These are phyloP conservation scores for Stemphylium lycopersici DNA, from an alignment of 2,329 filamentous ascomycete species.

Conservation along the genomic window DNA sequence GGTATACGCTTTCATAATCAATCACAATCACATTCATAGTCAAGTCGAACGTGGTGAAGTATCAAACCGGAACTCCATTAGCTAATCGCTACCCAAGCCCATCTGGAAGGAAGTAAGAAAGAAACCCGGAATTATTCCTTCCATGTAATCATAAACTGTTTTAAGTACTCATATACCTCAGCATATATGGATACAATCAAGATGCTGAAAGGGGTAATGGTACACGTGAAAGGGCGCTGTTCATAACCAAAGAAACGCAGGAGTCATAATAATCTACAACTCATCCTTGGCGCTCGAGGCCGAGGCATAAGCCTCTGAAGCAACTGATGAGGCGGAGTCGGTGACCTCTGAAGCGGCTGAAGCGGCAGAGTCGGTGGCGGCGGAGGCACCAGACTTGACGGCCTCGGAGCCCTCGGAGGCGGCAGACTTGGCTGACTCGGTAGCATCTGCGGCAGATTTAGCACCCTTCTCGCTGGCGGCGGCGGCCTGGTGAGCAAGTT, in stretches of 20 bases:
- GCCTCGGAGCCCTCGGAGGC: slow-evolving; percentile 44
- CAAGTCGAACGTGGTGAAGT: slow-evolving; percentile 14
- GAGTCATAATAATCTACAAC: slow-evolving; percentile 64
- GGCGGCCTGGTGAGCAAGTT: slow-evolving; percentile 50
- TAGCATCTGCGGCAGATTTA: slow-evolving; percentile 44
- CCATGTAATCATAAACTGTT: slow-evolving; percentile 33
- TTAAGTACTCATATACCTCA: slow-evolving; percentile 30
- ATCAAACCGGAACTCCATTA: slow-evolving; percentile 36
- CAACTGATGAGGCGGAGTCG: slow-evolving; percentile 34
- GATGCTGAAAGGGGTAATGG: slow-evolving; percentile 31
- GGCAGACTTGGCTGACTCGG: slow-evolving; percentile 51
- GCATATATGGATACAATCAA: slow-evolving; percentile 18
- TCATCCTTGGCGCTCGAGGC: slow-evolving; percentile 66
- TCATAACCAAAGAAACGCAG: slow-evolving; percentile 19
- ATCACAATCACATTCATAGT: background rate
- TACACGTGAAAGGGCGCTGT: slow-evolving; percentile 19
- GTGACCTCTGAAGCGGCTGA: slow-evolving; percentile 41
- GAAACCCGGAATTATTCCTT: slow-evolving; percentile 17
- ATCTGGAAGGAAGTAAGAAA: slow-evolving; percentile 9
- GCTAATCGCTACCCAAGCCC: slow-evolving; percentile 33
- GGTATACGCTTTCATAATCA: background rate
- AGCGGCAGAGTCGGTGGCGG: slow-evolving; percentile 46
- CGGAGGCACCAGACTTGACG: slow-evolving; percentile 24
- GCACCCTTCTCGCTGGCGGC: slow-evolving; percentile 40
- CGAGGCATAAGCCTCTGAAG: slow-evolving; percentile 26